A percentile compares a stretch with the other conserved stretches of the same genome.
phyloP scores from a whole-genome alignment of 257 asterid species.

The Gentiana straminea region DNA sequence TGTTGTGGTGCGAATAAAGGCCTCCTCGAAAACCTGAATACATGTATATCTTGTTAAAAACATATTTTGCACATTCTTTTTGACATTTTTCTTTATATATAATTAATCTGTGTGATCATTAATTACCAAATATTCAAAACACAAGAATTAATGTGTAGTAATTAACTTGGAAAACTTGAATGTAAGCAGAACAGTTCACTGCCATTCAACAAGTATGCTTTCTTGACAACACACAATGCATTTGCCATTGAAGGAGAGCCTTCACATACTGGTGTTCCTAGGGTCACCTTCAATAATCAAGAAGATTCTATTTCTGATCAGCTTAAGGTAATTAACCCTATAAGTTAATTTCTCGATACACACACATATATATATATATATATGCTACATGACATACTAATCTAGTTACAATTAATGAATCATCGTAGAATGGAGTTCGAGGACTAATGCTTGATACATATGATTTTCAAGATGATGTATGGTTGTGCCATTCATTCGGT shows the following conservation, averaged over 20 bases:
- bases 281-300: conserved; percentile 57
- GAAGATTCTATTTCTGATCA: conserved; percentile 71
- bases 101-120: no score
- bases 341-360: no score
- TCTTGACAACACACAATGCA: conserved; percentile 77
- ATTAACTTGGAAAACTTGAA: background rate
- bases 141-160: no score
- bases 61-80: no score
- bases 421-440: conserved; percentile 68
- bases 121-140: no score
- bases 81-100: no score
- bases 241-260: conserved; percentile 52
- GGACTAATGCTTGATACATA: conserved; percentile 82
- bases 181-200: conserved; percentile 54
- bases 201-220: conserved; percentile 76
- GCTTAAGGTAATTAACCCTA: conserved; percentile 32
- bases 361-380: no score
- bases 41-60: no score
- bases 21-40: no score
- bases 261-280: conserved; percentile 36
- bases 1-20: no score
- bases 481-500: conserved; percentile 85
- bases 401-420: no score
- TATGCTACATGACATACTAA: no score
- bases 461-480: conserved; percentile 57